Percentiles rank a stretch among this genome's conserved stretches.
These are phyloP conservation scores for Aspergillus coremiiformis DNA, from an alignment of 495 filamentous ascomycete species.

Conservation along the genomic window DNA sequence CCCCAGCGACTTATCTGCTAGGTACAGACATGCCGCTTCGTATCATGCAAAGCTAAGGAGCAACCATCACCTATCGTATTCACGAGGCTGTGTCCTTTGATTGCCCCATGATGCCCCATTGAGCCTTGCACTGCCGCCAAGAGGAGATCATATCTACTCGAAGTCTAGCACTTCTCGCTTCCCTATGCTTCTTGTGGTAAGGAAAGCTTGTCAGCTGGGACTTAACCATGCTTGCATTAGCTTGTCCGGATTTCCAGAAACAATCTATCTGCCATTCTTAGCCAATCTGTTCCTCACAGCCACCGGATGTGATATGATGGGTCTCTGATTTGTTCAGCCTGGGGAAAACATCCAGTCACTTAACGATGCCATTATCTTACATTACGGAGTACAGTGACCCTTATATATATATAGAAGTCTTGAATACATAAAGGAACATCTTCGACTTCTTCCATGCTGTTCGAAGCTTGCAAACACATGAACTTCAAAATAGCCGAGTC, in stretches of 20 bases:
- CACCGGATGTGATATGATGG: too few relatives aligned
- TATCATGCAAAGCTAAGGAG: neutral
- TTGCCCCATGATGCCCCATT: neutral
- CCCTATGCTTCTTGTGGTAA: neutral
- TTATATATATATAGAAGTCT: too few relatives aligned
- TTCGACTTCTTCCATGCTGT: neutral
- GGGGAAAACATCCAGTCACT: neutral
- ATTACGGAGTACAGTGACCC: neutral
- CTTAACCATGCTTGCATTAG: too few relatives aligned
- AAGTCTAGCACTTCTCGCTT: neutral
- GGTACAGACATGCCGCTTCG: too few relatives aligned
- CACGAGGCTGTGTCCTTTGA: slow-evolving; percentile 4
- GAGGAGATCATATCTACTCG: too few relatives aligned
- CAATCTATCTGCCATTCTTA: neutral
- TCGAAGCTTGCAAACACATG: neutral
- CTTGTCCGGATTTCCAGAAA: too few relatives aligned
- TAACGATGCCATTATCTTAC: neutral
- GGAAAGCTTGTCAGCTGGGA: neutral
- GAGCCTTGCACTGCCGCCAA: neutral
- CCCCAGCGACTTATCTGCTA: too few relatives aligned
- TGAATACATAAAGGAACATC: too few relatives aligned
- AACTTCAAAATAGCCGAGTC: neutral
- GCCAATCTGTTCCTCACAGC: too few relatives aligned
- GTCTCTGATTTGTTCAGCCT: too few relatives aligned
- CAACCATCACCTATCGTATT: neutral